A percentile compares a stretch with the other conserved stretches of the same genome.
These are phyloP conservation scores for Phyllachora maydis DNA, from an alignment of 2,329 filamentous ascomycete species.

Conservation along the genomic window DNA sequence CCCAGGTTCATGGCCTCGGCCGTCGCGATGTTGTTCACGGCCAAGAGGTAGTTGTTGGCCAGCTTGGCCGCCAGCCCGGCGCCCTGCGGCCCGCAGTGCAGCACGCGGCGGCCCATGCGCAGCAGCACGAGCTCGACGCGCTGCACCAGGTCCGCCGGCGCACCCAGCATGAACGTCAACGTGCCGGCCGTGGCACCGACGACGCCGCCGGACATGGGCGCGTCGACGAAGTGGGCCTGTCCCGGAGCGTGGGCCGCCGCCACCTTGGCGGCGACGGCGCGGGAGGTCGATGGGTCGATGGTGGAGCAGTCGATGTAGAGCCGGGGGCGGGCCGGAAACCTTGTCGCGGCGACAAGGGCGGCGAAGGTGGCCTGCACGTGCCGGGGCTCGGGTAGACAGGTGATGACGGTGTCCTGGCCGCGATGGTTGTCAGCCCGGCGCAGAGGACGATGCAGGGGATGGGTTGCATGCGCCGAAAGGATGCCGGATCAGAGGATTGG, in stretches of 20 bases:
- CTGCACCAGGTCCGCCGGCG: slow-evolving; percentile 35
- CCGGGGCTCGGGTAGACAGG: slow-evolving; percentile 70
- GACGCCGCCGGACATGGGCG: slow-evolving; percentile 91
- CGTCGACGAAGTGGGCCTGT: slow-evolving; percentile 70
- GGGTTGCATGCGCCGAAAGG: slow-evolving; percentile 2
- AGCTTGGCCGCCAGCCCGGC: slow-evolving; percentile 80
- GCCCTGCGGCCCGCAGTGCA: slow-evolving; percentile 72
- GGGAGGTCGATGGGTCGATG: slow-evolving; percentile 77
- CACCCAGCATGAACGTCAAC: slow-evolving; percentile 89
- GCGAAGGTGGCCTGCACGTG: slow-evolving; percentile 74
- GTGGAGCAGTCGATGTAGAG: slow-evolving; percentile 94
- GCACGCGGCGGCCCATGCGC: slow-evolving; percentile 68
- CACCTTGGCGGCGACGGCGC: slow-evolving; percentile 52
- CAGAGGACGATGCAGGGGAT: not conserved
- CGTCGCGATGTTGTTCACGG: slow-evolving; percentile 69
- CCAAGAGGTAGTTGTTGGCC: slow-evolving; percentile 92
- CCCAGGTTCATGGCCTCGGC: slow-evolving; percentile 47
- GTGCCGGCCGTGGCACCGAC: slow-evolving; percentile 76
- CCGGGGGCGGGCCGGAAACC: slow-evolving; percentile 41
- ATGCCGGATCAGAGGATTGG: slow-evolving; percentile 50
- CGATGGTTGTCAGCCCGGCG: not conserved
- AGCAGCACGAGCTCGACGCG: slow-evolving; percentile 49
- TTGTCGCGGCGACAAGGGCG: slow-evolving; percentile 51
- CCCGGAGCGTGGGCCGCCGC: slow-evolving; percentile 27
- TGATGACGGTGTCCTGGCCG: slow-evolving; percentile 61